Evolutionary conservation across 192 early-diverging fungal genomes (phyloP), one percentile per base, ranked within the genome.

Genomic region (Podila verticillata): DNA sequence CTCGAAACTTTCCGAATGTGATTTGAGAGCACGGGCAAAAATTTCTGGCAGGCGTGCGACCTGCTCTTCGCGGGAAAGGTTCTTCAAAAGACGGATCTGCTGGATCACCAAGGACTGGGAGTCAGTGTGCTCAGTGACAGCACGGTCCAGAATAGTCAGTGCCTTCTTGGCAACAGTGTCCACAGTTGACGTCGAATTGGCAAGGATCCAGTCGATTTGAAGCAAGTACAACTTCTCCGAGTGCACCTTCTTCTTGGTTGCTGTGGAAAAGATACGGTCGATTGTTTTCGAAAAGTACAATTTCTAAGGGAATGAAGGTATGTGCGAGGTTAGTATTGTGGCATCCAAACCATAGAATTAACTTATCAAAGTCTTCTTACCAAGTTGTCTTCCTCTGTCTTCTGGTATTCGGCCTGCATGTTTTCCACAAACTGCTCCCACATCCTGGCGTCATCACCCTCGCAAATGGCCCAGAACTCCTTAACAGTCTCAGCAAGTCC

Each of bases 371-470:
- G 47, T 19, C 5, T 62, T n/a, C 74, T 73, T 74, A 85, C 84
- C 78, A 94, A 74, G 66, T 90, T 87, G 47, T 84, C 72, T 77
- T 92, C 91, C 6, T 83, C 61, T 5, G 85, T 82, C 0, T 68
- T 70, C 4, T 58, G 24, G 9, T 74, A 70, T 81, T 89, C 87
- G 28, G 83, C 72, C 7, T 36, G 63, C 72, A 95, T 78, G 71
- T 95, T 95, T 8, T 74, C 64, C 17, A 87, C 78, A 80, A 92
- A 95, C 64, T 82, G 57, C 57, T 82, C 78, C 89, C 90, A 92
- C 88, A 92, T 90, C 26, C 84, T 68, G 8, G 74, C 62, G 19
- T 84, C 64, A 26, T 85, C 32, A 31, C 83, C 83, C 58, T 82
- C 63, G 24, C 80, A 77, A 5, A 30, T 30, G 7, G 66, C n/a